Base-by-base conservation (phyloP, 2,329 filamentous ascomycete genomes). In the Calonectria montana region DNA sequence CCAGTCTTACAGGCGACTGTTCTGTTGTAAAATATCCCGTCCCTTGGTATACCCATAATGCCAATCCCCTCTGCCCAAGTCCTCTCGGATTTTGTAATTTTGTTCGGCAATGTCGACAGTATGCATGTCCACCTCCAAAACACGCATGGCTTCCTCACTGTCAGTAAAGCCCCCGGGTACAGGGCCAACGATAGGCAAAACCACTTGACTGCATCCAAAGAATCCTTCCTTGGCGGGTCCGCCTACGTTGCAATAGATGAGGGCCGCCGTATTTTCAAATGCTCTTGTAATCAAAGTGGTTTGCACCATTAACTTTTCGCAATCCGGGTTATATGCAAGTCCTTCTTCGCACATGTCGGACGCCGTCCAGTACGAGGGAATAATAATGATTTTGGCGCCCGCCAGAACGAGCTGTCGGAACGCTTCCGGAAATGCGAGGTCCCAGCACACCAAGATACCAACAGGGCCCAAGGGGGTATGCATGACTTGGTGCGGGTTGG, bases 361-460 rank as follows among this genome's bases (percentile, higher is more conserved):
- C 64, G 87, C 80, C 62, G 83, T 87, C 92, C 93, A 95, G 81
- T 92, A 95, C 0, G 91, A 91, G 0, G 94, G 93, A 2, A 94
- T 87, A 69, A 95, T 88, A 73, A 96, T 89, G 18, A 94, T 84
- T 76, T 93, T 90, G 1, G 93, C 93, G 1, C 93, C 93, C 55
- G 91, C 87, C 0, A 88, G 85, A 29, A 94, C 90, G 69, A 96
- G 87, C 78, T 92, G 91, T 8, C 93, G 86, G 80, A 94, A 95
- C 0, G 93, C 93, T 82, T 96, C 94, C 0, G 94, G 93, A 74
- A 95, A 95, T 1, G 93, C 92, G 4, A 95, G 82, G 79, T 96
- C 94, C 94, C 94, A 96, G 86, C 94, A 96, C 18, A 93, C 91
- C 62, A 92, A 86, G 81, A 92, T 79, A 0, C 94, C 93, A 1